Conservation (phyloP, 2,329 filamentous ascomycete genomes). For the Trichoderma cornu-damae region DNA sequence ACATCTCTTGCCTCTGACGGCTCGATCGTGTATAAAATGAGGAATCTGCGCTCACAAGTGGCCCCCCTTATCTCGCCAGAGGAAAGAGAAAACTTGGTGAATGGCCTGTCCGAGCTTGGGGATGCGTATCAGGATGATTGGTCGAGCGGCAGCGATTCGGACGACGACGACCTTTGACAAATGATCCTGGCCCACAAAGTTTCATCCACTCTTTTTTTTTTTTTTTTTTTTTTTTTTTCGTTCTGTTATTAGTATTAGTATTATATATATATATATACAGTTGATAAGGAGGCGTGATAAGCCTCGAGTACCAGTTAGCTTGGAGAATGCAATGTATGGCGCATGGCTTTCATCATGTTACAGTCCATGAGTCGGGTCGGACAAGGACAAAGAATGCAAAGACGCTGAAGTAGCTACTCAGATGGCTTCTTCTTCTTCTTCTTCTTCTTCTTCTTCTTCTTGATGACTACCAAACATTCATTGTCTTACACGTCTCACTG, state of each 20-base stretch:
- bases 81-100: conserved; percentile 77
- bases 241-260: no score
- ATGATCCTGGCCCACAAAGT: background rate
- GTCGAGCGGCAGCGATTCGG: conserved; percentile 69
- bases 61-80: conserved; percentile 62
- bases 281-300: no score
- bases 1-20: conserved; percentile 70
- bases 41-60: conserved; percentile 59
- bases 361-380: background rate
- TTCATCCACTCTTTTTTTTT: background rate
- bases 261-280: no score
- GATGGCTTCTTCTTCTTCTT: background rate
- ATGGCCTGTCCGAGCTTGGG: conserved; percentile 73
- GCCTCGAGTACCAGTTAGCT: no score
- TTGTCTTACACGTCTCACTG: background rate
- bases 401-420: background rate
- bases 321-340: background rate
- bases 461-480: background rate
- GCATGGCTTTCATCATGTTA: background rate
- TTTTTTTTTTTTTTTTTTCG: no score
- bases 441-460: background rate
- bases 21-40: conserved; percentile 63
- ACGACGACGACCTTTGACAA: conserved; percentile 51
- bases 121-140: conserved; percentile 88
- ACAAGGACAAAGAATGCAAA: background rate